Conservation (phyloP, 1,284 basidiomycete species). For the Volvariella volvacea region DNA sequence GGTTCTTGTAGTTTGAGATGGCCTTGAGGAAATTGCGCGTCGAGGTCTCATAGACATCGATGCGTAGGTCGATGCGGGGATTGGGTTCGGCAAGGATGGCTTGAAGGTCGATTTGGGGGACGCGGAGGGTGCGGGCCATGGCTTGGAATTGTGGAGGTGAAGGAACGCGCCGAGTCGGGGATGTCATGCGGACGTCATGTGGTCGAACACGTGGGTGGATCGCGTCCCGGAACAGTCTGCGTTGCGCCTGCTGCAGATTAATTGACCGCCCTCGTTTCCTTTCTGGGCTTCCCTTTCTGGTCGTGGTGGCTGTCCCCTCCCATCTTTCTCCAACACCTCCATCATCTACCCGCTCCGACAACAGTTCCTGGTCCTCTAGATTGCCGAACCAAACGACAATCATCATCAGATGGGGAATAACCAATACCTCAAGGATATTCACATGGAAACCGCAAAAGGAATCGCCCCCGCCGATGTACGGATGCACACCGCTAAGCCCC, state of each 20-base stretch:
- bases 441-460: conserved; percentile 68
- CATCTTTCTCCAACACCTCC: too few relatives aligned
- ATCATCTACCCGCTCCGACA: too few relatives aligned
- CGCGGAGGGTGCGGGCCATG: conserved; percentile 28
- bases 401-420: background rate
- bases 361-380: too few relatives aligned
- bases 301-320: too few relatives aligned
- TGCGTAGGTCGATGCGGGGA: conserved; percentile 59
- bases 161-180: too few relatives aligned
- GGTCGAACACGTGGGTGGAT: too few relatives aligned
- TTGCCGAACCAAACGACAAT: too few relatives aligned
- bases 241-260: too few relatives aligned
- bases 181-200: too few relatives aligned
- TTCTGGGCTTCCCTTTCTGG: too few relatives aligned
- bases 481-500: conserved; percentile 61
- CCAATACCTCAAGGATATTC: conserved; percentile 40
- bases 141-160: background rate
- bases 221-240: too few relatives aligned
- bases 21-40: conserved; percentile 66
- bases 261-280: too few relatives aligned
- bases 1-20: conserved; percentile 60
- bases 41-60: conserved; percentile 54
- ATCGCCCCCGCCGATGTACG: conserved; percentile 44
- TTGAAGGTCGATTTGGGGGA: conserved; percentile 57
- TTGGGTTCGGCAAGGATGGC: conserved; percentile 46